These are phyloP conservation scores for Aureobasidium musti DNA, from an alignment of 2,329 filamentous ascomycete genomes.

Conservation along the genomic window DNA sequence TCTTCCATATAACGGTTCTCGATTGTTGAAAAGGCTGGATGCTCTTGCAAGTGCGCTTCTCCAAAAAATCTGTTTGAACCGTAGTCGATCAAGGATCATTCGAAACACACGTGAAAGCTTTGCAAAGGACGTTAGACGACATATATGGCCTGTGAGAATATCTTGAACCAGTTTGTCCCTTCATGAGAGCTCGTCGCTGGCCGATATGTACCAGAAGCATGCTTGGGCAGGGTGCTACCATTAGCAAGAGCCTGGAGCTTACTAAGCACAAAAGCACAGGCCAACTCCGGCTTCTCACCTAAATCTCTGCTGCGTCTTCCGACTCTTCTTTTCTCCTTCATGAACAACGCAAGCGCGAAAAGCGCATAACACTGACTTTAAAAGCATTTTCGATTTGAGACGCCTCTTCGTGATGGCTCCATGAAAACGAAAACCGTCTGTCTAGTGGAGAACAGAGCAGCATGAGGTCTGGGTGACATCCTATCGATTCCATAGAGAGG, in stretches of 20 bases:
- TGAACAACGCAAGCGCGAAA: slow-evolving; percentile 42
- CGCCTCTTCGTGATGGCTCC: slow-evolving; percentile 43
- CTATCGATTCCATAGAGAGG: slow-evolving; percentile 38
- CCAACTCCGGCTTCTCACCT: neutral
- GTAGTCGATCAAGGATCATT: neutral
- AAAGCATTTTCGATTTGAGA: slow-evolving; percentile 47
- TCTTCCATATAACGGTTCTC: too few relatives aligned
- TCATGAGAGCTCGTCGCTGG: neutral
- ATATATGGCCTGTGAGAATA: neutral
- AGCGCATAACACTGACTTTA: slow-evolving; percentile 41
- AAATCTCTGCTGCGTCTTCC: slow-evolving; percentile 14
- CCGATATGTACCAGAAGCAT: neutral
- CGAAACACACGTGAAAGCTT: neutral
- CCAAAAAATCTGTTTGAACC: too few relatives aligned
- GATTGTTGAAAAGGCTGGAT: too few relatives aligned
- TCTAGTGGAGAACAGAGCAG: slow-evolving; percentile 42
- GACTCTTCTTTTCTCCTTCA: slow-evolving; percentile 34
- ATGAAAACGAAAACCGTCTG: slow-evolving; percentile 47
- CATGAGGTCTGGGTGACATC: slow-evolving; percentile 46
- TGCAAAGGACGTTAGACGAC: neutral
- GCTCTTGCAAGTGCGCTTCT: neutral
- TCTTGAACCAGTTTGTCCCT: neutral
- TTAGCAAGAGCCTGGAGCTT: neutral
- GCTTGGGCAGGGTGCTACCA: neutral
- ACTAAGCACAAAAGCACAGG: neutral